Conservation (phyloP, 1,284 basidiomycete genomes). For the Neolentinus lepideus region DNA sequence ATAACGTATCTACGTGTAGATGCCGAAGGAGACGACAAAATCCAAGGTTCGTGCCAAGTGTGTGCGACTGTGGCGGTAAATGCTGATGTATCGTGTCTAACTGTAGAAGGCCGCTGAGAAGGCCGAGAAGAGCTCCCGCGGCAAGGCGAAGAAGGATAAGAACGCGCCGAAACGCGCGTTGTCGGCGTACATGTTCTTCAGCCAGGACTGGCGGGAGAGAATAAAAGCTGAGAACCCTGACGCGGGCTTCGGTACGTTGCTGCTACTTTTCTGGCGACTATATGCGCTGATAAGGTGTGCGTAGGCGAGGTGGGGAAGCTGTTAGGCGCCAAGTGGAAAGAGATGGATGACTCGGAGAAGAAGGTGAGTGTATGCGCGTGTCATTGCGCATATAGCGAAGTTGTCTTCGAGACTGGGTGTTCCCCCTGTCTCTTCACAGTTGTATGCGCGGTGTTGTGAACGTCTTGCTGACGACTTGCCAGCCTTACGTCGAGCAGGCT, state of each 20-base stretch:
- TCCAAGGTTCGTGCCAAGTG: slow-evolving; percentile 48
- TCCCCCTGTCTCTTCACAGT: background rate
- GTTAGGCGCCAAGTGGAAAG: slow-evolving; percentile 88
- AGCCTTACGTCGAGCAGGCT: slow-evolving; percentile 91
- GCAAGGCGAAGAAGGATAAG: slow-evolving; percentile 66
- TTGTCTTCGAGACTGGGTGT: background rate
- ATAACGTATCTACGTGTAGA: slow-evolving; percentile 39
- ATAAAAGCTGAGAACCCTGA: slow-evolving; percentile 96
- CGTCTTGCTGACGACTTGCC: slow-evolving; percentile 12
- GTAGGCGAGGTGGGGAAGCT: slow-evolving; percentile 81
- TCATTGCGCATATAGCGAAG: background rate
- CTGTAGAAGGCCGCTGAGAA: slow-evolving; percentile 67
- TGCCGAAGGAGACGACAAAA: slow-evolving; percentile 79
- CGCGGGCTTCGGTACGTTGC: slow-evolving; percentile 76
- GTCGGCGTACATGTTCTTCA: slow-evolving; percentile 99
- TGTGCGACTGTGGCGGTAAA: slow-evolving; percentile 9
- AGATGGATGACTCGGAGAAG: slow-evolving; percentile 77
- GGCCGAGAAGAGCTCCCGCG: slow-evolving; percentile 45
- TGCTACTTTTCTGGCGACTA: slow-evolving; percentile 6
- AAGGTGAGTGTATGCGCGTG: background rate
- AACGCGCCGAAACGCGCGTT: slow-evolving; percentile 87
- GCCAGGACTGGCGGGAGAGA: slow-evolving; percentile 90
- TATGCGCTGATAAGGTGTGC: slow-evolving; percentile 7
- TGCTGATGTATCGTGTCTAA: slow-evolving; percentile 7
- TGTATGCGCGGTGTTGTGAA: slow-evolving; percentile 6